These are phyloP conservation scores for Bipolaris zeicola DNA, from an alignment of 2,329 filamentous ascomycete genomes.

Conservation along the genomic window DNA sequence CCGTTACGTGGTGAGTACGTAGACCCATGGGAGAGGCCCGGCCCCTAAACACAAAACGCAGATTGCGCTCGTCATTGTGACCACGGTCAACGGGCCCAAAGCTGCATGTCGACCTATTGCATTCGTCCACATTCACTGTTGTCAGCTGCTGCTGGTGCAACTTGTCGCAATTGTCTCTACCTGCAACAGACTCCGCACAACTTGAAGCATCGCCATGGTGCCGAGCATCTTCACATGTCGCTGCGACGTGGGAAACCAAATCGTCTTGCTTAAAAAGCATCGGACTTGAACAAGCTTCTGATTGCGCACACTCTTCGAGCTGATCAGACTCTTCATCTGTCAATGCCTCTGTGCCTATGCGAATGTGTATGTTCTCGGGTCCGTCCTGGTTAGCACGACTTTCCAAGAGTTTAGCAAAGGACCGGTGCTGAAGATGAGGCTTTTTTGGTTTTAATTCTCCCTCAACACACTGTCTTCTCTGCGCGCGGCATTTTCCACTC, in stretches of 20 bases:
- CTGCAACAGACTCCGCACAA: not conserved
- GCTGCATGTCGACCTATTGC: slow-evolving; percentile 11
- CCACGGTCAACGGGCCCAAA: slow-evolving; percentile 24
- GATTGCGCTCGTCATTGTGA: slow-evolving; percentile 21
- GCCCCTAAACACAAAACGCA: slow-evolving; percentile 27
- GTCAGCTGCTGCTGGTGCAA: slow-evolving; percentile 1
- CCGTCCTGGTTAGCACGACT: slow-evolving; percentile 19
- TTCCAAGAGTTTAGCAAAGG: slow-evolving; percentile 9
- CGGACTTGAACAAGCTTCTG: slow-evolving; percentile 35
- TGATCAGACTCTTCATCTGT: slow-evolving; percentile 29
- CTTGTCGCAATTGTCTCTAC: slow-evolving; percentile 1
- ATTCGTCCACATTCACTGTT: not conserved
- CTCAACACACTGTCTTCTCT: not conserved
- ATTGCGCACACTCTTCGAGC: slow-evolving; percentile 10
- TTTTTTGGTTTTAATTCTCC: not conserved
- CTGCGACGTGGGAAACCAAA: not conserved
- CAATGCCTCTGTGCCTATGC: slow-evolving; percentile 46
- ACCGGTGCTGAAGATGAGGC: slow-evolving; percentile 3
- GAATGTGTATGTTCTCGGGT: slow-evolving; percentile 39
- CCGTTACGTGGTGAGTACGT: slow-evolving; percentile 8
- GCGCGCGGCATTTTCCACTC: slow-evolving; percentile 6
- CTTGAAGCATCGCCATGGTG: not conserved
- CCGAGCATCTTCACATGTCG: slow-evolving; percentile 8
- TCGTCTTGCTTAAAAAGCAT: slow-evolving; percentile 45
- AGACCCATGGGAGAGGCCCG: slow-evolving; percentile 11